A percentile compares a stretch with the other conserved stretches of the same genome.
phyloP scores from a whole-genome alignment of 768 basidiomycete species.

The Boletus patriciae region DNA sequence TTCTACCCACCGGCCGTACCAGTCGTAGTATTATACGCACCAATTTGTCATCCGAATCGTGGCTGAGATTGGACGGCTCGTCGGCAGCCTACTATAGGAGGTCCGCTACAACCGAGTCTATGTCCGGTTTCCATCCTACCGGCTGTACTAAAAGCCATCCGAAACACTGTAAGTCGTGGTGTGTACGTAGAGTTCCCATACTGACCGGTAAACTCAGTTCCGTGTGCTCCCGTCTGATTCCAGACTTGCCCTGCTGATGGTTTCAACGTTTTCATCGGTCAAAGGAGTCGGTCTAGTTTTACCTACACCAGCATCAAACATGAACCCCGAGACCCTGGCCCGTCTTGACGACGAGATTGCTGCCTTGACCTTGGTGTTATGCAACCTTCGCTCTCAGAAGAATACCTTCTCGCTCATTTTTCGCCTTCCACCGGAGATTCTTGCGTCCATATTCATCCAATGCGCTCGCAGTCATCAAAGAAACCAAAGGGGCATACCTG shows the following conservation, averaged over 20 bases:
- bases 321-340: background rate
- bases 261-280: background rate
- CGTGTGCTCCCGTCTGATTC: background rate
- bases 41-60: too few species aligned
- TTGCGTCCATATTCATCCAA: constrained; percentile 23
- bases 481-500: constrained; percentile 4
- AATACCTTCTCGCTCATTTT: constrained; percentile 20
- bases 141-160: background rate
- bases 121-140: background rate
- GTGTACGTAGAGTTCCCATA: background rate
- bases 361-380: constrained; percentile 11
- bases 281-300: background rate
- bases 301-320: background rate
- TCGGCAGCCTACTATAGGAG: too few species aligned
- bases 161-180: background rate
- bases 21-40: too few species aligned
- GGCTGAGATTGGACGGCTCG: too few species aligned
- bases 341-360: constrained; percentile 23
- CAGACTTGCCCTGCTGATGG: background rate
- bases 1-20: too few species aligned
- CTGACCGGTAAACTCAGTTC: background rate
- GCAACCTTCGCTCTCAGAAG: constrained; percentile 15
- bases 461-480: constrained; percentile 1
- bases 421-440: constrained; percentile 24
- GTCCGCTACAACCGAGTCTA: too few species aligned